A percentile compares a stretch with the other conserved stretches of the same genome.
phyloP scores from a whole-genome alignment of 2,329 filamentous ascomycete species.

The Ceratocystiopsis minuta region DNA sequence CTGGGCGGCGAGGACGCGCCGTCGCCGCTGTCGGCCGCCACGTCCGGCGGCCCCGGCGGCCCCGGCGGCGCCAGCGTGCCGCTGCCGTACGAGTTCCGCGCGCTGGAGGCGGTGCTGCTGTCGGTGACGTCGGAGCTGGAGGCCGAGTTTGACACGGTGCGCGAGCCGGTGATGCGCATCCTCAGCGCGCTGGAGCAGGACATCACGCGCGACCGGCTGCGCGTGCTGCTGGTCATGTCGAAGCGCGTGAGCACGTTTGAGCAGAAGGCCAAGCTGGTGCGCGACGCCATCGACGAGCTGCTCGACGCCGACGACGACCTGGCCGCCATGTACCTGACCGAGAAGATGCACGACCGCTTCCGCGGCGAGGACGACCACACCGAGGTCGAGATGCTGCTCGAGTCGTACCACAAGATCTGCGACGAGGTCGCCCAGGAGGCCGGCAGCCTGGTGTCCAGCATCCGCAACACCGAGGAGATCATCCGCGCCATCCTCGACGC shows the following conservation, averaged over 20 bases:
- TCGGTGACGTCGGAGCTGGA: constrained; percentile 85
- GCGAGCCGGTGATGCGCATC: constrained; percentile 79
- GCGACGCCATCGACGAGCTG: constrained; percentile 87
- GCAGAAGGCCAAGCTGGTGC: constrained; percentile 84
- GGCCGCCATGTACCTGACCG: constrained; percentile 84
- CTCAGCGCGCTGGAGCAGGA: constrained; percentile 86
- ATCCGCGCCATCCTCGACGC: constrained; percentile 94
- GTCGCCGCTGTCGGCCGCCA: no score
- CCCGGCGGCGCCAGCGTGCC: constrained; percentile 14
- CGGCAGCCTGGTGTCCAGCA: constrained; percentile 80
- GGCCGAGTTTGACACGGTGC: constrained; percentile 83
- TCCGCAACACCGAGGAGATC: constrained; percentile 95
- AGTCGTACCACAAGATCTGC: constrained; percentile 94
- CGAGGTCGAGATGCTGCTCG: constrained; percentile 89
- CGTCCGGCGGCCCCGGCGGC: neutral
- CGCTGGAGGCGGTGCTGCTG: constrained; percentile 84
- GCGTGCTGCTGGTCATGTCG: constrained; percentile 78
- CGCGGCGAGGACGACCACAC: constrained; percentile 76
- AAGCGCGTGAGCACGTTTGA: constrained; percentile 95
- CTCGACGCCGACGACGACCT: constrained; percentile 93
- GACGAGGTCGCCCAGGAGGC: constrained; percentile 96
- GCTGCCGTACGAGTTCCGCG: constrained; percentile 88
- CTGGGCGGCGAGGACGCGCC: no score
- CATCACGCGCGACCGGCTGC: constrained; percentile 84
- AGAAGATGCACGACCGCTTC: constrained; percentile 57